Evolutionary conservation across 2,329 filamentous ascomycete genomes (phyloP).

Genomic region (Sporothrix protearum): DNA sequence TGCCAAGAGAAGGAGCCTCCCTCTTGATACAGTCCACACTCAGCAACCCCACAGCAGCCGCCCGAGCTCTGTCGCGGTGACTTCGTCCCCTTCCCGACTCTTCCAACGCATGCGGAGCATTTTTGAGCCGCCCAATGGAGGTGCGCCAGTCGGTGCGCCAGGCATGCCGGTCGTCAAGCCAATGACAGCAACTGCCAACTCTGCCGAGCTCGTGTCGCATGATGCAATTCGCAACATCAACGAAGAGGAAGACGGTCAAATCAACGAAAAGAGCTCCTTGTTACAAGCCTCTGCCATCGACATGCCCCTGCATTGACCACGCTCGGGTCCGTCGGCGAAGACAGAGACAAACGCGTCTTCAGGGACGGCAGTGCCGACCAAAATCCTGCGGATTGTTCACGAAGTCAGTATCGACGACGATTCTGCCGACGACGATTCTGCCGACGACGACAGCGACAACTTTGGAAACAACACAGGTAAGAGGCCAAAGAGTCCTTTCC

Average conservation of each 20-base stretch:
- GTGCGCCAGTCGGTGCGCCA: neutral
- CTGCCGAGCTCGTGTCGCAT: conserved; percentile 19
- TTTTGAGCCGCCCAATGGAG: conserved; percentile 36
- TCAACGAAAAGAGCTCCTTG: conserved; percentile 35
- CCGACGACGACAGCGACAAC: neutral
- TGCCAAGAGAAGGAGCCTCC: conserved; percentile 9
- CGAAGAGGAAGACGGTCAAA: conserved; percentile 28
- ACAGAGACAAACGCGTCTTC: conserved; percentile 1
- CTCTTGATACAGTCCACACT: neutral
- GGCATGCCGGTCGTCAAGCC: neutral
- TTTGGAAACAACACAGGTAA: neutral
- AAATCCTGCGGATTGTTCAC: neutral
- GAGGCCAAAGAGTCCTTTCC: conserved; percentile 27
- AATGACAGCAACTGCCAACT: neutral
- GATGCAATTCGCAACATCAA: conserved; percentile 23
- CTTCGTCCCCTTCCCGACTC: conserved; percentile 32
- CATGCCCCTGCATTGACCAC: conserved; percentile 38
- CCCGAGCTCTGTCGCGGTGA: conserved; percentile 24
- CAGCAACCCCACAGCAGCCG: neutral
- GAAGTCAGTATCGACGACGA: neutral
- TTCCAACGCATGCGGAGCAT: conserved; percentile 43
- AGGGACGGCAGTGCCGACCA: conserved; percentile 22
- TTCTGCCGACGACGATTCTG: neutral
- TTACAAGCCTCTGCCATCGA: conserved; percentile 28
- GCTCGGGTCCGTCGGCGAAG: conserved; percentile 31